Evolutionary conservation across 192 early-diverging fungal species (phyloP).

Genomic region (Umbelopsis isabellina): DNA sequence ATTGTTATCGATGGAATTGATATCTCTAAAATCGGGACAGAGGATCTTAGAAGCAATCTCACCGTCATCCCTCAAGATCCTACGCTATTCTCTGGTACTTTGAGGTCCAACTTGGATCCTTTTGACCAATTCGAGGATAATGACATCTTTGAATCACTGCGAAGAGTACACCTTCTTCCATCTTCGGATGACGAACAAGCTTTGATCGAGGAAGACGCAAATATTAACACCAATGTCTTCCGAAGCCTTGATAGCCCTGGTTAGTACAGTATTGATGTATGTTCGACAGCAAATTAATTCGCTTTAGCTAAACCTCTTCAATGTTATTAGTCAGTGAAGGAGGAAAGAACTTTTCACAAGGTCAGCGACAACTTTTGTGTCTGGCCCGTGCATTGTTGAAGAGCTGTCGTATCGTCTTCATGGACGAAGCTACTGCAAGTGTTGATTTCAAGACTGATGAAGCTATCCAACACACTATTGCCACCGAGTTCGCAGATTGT

Average conservation of each 20-base stretch:
- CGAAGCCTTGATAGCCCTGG: constrained; percentile 50
- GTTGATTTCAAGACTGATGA: constrained; percentile 89
- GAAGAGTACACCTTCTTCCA: constrained; percentile 69
- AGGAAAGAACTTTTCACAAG: constrained; percentile 80
- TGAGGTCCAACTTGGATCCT: constrained; percentile 82
- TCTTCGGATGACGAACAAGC: constrained; percentile 27
- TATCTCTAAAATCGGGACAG: constrained; percentile 71
- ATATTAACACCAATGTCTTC: constrained; percentile 48
- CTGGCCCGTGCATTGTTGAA: constrained; percentile 81
- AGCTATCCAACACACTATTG: constrained; percentile 89
- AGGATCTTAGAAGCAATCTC: constrained; percentile 76
- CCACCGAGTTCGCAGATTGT: constrained; percentile 70
- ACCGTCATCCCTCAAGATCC: constrained; percentile 90
- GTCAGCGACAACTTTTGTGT: constrained; percentile 85
- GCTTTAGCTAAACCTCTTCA: neutral
- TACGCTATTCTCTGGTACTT: constrained; percentile 55
- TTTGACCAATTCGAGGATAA: constrained; percentile 78
- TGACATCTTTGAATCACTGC: constrained; percentile 75
- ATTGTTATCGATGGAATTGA: constrained; percentile 84
- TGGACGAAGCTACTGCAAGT: constrained; percentile 79
- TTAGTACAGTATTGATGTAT: constrained; percentile 5
- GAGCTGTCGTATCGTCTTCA: constrained; percentile 64
- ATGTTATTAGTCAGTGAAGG: constrained; percentile 55
- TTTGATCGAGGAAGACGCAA: constrained; percentile 15
- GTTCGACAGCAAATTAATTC: neutral